Evolutionary conservation across 73 alveolate species (phyloP), one percentile per base, ranked within the genome.

Genomic region (Stentor roeselii): DNA sequence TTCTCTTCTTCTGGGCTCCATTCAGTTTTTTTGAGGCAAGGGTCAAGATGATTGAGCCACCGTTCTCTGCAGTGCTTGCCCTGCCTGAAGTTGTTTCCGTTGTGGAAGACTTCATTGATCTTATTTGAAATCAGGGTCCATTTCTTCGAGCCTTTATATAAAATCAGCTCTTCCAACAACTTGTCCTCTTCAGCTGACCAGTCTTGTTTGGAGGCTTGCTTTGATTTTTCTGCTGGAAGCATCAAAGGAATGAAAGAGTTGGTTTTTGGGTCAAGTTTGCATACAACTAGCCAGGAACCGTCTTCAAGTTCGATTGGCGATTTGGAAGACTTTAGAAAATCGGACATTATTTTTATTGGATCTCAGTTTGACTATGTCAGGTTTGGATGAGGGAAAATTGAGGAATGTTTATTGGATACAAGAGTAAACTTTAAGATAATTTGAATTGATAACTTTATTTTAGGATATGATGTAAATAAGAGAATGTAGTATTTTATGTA

Each of bases 21-120:
- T 78, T 83, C 84, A 4, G 93, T 90, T 83, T 94, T 94, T 41
- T 89, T 92, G 3, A 94, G 90, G 15, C 75, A 40, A 41, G 98
- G 98, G 60, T 94, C 94, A 4, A 95, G 85, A 61, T 93, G 95
- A 75, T 94, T 94, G 75, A 87, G 89, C 97, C 97, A 94, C 59
- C 98, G 75, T 82, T 94, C 98, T 75, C 98, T 59, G 50, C 98
- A 94, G 60, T 94, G 94, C 85, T 94, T 94, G 4, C 98, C 98
- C 74, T 90, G 90, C 75, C 95, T 78, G 38, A 61, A n/a, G 21
- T 11, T 14, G 6, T 61, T 14, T 30, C 42, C 42, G 27, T 61
- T 61, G 27, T 61, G 82, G 42, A 61, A 61, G 37, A 30, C 82
- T 6, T 61, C 42, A 36, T 61, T 61, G 14, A 61, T 6, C 42